Evolutionary conservation across 2,329 filamentous ascomycete genomes (phyloP).

Genomic region (Trichoderma semiorbis): DNA sequence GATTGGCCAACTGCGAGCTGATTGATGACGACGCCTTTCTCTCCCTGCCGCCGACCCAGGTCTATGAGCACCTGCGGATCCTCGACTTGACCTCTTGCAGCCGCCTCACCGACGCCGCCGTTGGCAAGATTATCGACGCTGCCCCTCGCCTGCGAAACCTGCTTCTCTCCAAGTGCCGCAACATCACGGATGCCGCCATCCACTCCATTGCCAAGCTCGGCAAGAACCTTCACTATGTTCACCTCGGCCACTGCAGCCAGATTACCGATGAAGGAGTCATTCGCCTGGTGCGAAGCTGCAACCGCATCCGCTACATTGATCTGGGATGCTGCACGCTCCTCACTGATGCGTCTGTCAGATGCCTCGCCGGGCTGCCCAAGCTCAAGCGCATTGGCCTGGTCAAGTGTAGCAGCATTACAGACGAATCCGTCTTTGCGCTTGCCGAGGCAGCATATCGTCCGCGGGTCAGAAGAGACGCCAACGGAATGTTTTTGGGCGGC

Average conservation of each 20-base stretch:
- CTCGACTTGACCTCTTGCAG: constrained; percentile 88
- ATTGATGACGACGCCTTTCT: constrained; percentile 89
- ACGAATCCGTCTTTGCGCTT: constrained; percentile 80
- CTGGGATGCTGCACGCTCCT: constrained; percentile 89
- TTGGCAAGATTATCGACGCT: constrained; percentile 80
- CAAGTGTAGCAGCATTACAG: constrained; percentile 87
- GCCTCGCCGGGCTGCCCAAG: constrained; percentile 83
- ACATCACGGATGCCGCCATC: constrained; percentile 87
- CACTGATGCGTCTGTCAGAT: constrained; percentile 81
- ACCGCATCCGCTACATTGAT: constrained; percentile 94
- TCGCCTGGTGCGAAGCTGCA: constrained; percentile 78
- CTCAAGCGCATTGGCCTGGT: constrained; percentile 91
- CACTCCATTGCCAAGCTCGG: constrained; percentile 82
- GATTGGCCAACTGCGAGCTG: constrained; percentile 78
- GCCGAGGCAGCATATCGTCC: constrained; percentile 64
- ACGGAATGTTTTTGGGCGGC: constrained; percentile 45
- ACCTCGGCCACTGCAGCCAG: constrained; percentile 86
- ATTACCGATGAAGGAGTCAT: constrained; percentile 89
- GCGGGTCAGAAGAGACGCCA: constrained; percentile 47
- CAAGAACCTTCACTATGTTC: constrained; percentile 95
- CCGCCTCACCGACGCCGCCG: constrained; percentile 78
- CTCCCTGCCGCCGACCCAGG: constrained; percentile 62
- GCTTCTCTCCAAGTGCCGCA: constrained; percentile 88
- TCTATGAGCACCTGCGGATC: constrained; percentile 85
- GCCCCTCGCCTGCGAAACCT: constrained; percentile 89